These are phyloP conservation scores for Calonectria multiphialidica DNA, from an alignment of 2,329 filamentous ascomycete species.

Conservation along the genomic window DNA sequence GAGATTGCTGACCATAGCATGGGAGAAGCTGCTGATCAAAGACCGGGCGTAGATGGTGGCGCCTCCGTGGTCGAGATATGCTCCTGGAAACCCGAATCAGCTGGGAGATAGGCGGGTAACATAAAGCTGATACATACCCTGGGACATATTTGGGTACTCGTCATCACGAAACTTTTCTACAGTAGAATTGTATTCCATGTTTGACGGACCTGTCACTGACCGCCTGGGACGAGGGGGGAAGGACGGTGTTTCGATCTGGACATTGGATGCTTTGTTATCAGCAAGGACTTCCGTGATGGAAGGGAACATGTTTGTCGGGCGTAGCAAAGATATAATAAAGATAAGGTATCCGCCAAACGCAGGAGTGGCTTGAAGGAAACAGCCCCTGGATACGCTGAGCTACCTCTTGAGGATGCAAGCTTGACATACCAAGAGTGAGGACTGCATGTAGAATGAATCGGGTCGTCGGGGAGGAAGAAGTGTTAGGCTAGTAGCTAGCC, in stretches of 20 bases:
- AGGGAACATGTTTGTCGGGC: neutral
- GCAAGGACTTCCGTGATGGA: neutral
- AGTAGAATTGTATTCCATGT: constrained; percentile 41
- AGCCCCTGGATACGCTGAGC: neutral
- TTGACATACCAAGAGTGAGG: constrained; percentile 33
- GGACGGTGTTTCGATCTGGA: constrained; percentile 26
- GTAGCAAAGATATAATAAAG: neutral
- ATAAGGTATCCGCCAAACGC: neutral
- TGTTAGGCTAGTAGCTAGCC: neutral
- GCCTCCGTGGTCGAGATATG: constrained; percentile 71
- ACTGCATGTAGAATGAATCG: constrained; percentile 21
- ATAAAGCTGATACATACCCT: constrained; percentile 29
- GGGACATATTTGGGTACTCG: constrained; percentile 43
- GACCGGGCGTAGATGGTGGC: constrained; percentile 70
- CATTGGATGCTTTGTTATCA: constrained; percentile 3
- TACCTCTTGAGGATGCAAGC: neutral
- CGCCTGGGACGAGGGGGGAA: constrained; percentile 25
- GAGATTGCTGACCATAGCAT: constrained; percentile 67
- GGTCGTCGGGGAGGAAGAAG: neutral
- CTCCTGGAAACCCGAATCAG: constrained; percentile 34
- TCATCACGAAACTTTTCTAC: constrained; percentile 42
- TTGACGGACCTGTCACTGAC: constrained; percentile 12
- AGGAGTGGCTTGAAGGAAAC: too few relatives aligned
- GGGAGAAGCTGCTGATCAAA: constrained; percentile 66
- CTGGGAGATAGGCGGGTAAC: neutral